Evolutionary conservation across 1,139 yeast genomes (phyloP).

Genomic region (Spathaspora sp.): DNA sequence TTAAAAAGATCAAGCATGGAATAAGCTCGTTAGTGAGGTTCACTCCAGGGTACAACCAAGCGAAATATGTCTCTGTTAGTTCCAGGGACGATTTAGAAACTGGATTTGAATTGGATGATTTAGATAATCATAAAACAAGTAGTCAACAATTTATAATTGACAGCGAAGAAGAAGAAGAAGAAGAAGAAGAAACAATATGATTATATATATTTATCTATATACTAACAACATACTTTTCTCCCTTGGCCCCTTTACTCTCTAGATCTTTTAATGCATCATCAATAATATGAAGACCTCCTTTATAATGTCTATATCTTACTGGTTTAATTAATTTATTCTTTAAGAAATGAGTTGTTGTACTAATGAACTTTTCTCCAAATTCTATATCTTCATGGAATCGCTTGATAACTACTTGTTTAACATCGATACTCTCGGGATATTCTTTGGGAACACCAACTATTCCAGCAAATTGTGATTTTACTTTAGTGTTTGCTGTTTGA

Average conservation of each 20-base stretch:
- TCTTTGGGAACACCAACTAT: slow-evolving; percentile 38
- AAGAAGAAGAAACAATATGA: slow-evolving; percentile 7
- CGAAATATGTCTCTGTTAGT: slow-evolving; percentile 9
- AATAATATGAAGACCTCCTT: slow-evolving; percentile 34
- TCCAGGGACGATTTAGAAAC: slow-evolving; percentile 10
- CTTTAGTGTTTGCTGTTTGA: slow-evolving; percentile 6
- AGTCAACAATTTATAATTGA: slow-evolving; percentile 17
- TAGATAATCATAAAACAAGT: slow-evolving; percentile 2
- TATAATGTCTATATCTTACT: slow-evolving; percentile 32
- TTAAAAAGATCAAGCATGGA: slow-evolving; percentile 11
- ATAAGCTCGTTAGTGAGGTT: slow-evolving; percentile 4
- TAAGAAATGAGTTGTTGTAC: slow-evolving; percentile 30
- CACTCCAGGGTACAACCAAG: slow-evolving; percentile 11
- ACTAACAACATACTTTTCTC: slow-evolving; percentile 40
- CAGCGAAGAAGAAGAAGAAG: slow-evolving; percentile 23
- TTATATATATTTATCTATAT: slow-evolving; percentile 11
- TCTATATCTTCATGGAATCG: slow-evolving; percentile 43
- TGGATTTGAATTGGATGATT: slow-evolving; percentile 11
- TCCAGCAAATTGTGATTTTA: slow-evolving; percentile 28
- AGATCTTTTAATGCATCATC: slow-evolving; percentile 35
- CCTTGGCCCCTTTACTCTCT: slow-evolving; percentile 40
- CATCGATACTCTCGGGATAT: slow-evolving; percentile 22
- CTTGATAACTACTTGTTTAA: slow-evolving; percentile 35
- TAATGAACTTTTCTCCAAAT: slow-evolving; percentile 35
- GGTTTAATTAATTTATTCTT: slow-evolving; percentile 26